Percentiles rank a stretch among this genome's conserved stretches.
Conservation (phyloP, 2,329 filamentous ascomycete genomes). For the Lachnellula suecica region DNA sequence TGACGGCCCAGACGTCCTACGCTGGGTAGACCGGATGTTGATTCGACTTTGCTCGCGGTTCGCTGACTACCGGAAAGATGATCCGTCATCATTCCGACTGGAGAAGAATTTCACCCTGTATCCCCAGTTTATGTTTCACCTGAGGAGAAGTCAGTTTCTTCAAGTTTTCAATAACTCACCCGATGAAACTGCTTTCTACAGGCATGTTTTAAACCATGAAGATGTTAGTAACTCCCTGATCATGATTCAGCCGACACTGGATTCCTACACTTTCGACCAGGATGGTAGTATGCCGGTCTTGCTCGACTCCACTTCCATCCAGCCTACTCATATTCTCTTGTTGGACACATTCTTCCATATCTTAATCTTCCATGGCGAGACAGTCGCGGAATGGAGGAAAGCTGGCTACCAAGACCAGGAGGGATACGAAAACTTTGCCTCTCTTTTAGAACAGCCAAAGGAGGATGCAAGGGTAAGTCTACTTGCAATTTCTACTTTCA, state of each 20-base stretch:
- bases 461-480: slow-evolving; percentile 85
- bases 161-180: slow-evolving; percentile 99
- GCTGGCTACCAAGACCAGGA: slow-evolving; percentile 97
- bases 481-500: background rate
- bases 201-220: slow-evolving; percentile 95
- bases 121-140: slow-evolving; percentile 99
- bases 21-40: slow-evolving; percentile 98
- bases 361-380: slow-evolving; percentile 98
- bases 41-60: slow-evolving; percentile 95
- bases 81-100: slow-evolving; percentile 91
- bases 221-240: slow-evolving; percentile 95
- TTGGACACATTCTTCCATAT: slow-evolving; percentile 99
- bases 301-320: slow-evolving; percentile 93
- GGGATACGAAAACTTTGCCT: slow-evolving; percentile 93
- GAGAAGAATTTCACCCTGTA: slow-evolving; percentile 99
- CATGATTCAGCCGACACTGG: slow-evolving; percentile 98
- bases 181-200: slow-evolving; percentile 98
- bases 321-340: slow-evolving; percentile 87
- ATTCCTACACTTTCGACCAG: slow-evolving; percentile 96
- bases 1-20: slow-evolving; percentile 94
- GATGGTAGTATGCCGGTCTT: slow-evolving; percentile 92
- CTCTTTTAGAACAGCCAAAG: slow-evolving; percentile 87
- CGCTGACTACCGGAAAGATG: slow-evolving; percentile 96
- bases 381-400: slow-evolving; percentile 96
- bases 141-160: slow-evolving; percentile 93